Base-by-base conservation (phyloP, 2,329 filamentous ascomycete genomes). In the Penicillium sp. region DNA sequence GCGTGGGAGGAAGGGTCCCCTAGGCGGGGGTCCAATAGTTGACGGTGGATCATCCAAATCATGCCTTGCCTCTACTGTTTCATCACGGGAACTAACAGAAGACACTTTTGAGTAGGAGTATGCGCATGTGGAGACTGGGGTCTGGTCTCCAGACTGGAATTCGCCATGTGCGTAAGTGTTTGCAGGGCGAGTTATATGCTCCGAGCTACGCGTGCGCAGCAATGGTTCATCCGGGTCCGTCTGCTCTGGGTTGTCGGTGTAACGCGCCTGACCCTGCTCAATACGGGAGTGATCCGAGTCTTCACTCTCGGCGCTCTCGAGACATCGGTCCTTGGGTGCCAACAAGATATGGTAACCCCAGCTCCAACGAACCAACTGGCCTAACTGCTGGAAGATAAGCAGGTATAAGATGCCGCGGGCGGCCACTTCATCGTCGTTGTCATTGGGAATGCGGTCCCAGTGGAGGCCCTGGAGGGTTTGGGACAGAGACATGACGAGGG, bases 261-360 rank as follows among this genome's bases (percentile, higher is more conserved):
- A 76, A 25, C 64, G 64, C 18, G 62, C 64, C 41, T 71, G 68
- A 6, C 70, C 73, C 47, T 68, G 59, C 50, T 73, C 69, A 28
- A 74, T 61, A 4, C 56, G 53, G 4, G 69, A 63, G 15, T 64
- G 60, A 15, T 59, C 60, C 20, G 33, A 54, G 3, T 66, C 67
- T 20, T 66, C 70, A 33, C 70, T 63, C 31, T 73, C 71, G 3
- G 62, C 62, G 42, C 71, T 71, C 57, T 74, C 74, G 41, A 74
- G 62, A 52, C 75, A 75, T 20, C 75, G 71, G 15, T 86, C 83
- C 58, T 89, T 87, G 15, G 92, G 89, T 15, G 91, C 91, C n/a
- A 98, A 77, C 15, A 98, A 78, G 32, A 97, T 85, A 62, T 95
- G 90, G 70, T 95, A 97, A 9, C 93, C 93, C 93, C 93, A 98